These are phyloP conservation scores for Parsonsia alboflavescens DNA, from an alignment of 257 asterid genomes.

Conservation along the genomic window DNA sequence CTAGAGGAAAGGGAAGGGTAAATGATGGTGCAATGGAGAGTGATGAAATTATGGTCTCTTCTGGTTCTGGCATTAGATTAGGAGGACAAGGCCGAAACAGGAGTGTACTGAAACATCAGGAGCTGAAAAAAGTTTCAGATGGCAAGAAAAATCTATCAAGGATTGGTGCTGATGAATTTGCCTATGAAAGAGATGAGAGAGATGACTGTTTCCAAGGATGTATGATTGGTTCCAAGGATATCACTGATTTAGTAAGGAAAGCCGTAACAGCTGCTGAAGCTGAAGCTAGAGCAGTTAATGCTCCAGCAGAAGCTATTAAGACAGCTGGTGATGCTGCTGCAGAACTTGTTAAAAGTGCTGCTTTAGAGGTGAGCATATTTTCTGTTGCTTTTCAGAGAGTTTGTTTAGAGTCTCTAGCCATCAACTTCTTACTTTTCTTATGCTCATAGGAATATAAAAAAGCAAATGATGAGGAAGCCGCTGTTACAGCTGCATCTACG, in stretches of 20 bases:
- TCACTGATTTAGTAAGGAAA: conserved; percentile 67
- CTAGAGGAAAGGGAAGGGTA: conserved; percentile 63
- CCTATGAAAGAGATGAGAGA: conserved; percentile 66
- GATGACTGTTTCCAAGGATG: conserved; percentile 91
- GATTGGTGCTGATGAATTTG: conserved; percentile 31
- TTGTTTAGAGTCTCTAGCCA: not conserved
- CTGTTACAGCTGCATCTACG: conserved; percentile 79
- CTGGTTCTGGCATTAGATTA: conserved; percentile 67
- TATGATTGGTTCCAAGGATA: conserved; percentile 72
- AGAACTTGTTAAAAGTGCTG: conserved; percentile 90
- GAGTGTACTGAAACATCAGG: conserved; percentile 48
- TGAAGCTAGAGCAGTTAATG: conserved; percentile 91
- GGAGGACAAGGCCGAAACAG: conserved; percentile 53
- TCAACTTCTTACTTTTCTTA: not conserved
- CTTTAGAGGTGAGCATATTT: conserved; percentile 62
- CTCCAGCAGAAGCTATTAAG: conserved; percentile 77
- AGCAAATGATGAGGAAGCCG: conserved; percentile 80
- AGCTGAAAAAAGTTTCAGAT: conserved; percentile 43
- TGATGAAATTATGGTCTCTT: conserved; percentile 63
- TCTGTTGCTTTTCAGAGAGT: conserved; percentile 16
- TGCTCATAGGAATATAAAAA: conserved; percentile 56
- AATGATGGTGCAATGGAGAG: conserved; percentile 57
- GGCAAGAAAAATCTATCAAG: conserved; percentile 41
- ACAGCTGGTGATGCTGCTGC: conserved; percentile 99
- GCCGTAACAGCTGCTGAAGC: conserved; percentile 97